Conservation (phyloP, 2,329 filamentous ascomycete species). For the Alternaria longipes region DNA sequence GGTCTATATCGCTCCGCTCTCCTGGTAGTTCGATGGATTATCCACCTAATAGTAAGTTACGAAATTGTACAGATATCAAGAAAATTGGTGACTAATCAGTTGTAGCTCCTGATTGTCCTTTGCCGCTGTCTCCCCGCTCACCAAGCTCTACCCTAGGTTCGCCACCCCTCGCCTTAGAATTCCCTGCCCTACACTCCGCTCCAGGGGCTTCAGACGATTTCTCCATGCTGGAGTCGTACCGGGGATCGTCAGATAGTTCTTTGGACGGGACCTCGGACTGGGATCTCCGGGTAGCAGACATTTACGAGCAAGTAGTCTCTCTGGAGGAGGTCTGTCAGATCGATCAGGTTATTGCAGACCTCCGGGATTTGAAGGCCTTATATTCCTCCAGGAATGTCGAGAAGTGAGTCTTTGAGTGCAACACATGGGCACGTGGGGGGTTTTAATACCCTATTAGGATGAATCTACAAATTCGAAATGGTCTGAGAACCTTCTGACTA, state of each 20-base stretch:
- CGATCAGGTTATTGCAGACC: constrained; percentile 3
- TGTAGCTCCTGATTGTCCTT: constrained; percentile 40
- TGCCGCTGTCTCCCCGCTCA: constrained; percentile 32
- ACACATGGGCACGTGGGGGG: neutral
- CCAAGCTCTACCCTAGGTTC: constrained; percentile 14
- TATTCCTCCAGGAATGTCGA: neutral
- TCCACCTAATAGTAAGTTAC: constrained; percentile 23
- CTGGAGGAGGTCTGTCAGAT: constrained; percentile 2
- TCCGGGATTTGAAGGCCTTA: constrained; percentile 2
- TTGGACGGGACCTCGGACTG: neutral
- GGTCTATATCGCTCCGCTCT: constrained; percentile 1
- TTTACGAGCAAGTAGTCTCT: constrained; percentile 2
- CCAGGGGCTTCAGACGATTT: neutral
- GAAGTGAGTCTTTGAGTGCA: neutral
- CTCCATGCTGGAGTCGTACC: neutral
- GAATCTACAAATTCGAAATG: neutral
- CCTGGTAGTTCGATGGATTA: constrained; percentile 4
- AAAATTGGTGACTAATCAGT: constrained; percentile 4
- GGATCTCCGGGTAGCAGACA: neutral
- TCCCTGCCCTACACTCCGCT: neutral
- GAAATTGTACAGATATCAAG: neutral
- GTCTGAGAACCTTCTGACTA: neutral
- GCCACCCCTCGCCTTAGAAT: constrained; percentile 6
- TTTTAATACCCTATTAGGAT: neutral
- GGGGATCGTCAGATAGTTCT: neutral